Conservation (phyloP, 805 yeast genomes). For the Diddensiella caesifluorescens region DNA sequence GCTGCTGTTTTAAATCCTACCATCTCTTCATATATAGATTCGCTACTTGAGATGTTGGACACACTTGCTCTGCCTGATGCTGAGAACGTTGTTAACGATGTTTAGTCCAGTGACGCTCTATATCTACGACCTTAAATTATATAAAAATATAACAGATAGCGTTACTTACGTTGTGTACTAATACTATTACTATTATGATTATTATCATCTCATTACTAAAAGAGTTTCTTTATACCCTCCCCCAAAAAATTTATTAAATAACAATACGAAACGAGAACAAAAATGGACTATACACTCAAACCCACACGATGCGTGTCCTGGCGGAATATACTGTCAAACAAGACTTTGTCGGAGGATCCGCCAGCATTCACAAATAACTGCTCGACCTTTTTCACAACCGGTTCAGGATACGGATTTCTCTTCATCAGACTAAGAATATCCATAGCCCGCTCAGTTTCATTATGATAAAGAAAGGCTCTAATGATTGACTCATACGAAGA, state of each 20-base stretch:
- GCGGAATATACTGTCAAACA: conserved; percentile 24
- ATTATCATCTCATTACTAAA: no score
- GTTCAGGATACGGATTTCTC: conserved; percentile 26
- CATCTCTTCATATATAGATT: conserved; percentile 24
- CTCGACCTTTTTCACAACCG: conserved; percentile 29
- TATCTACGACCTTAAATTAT: no score
- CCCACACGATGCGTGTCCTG: conserved; percentile 20
- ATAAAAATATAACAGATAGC: no score
- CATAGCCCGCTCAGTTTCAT: conserved; percentile 22
- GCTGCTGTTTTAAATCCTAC: conserved; percentile 25
- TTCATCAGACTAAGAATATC: conserved; percentile 25
- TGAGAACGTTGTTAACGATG: no score
- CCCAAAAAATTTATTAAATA: no score
- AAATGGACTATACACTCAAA: no score
- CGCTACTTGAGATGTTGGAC: conserved; percentile 17
- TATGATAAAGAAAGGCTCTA: conserved; percentile 28
- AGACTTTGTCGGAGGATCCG: conserved; percentile 8
- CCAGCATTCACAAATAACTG: conserved; percentile 8
- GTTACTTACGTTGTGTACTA: no score
- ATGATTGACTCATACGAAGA: conserved; percentile 34
- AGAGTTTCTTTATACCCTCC: no score
- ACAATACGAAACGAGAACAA: no score
- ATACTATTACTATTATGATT: no score
- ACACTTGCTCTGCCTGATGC: no score
- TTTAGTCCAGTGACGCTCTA: no score